These are phyloP conservation scores for Mercurialis annua DNA, from an alignment of 345 rosid species.

Conservation along the genomic window DNA sequence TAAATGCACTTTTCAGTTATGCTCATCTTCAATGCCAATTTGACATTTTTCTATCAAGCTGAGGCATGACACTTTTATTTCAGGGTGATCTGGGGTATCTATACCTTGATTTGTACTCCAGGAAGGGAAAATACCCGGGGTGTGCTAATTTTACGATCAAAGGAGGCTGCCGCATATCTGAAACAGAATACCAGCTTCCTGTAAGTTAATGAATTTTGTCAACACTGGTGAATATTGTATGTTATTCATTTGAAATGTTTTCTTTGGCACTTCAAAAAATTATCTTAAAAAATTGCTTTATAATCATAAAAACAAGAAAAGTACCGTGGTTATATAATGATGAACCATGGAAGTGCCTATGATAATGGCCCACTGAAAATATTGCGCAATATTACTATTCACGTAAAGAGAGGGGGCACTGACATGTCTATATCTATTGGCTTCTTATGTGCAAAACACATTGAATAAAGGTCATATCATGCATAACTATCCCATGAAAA, in stretches of 20 bases:
- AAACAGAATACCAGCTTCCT: slow-evolving; percentile 86
- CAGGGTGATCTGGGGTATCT: slow-evolving; percentile 92
- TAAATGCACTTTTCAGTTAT: slow-evolving; percentile 1
- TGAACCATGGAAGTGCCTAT: neutral
- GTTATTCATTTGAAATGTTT: neutral
- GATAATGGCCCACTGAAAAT: neutral
- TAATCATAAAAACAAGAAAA: too few relatives aligned
- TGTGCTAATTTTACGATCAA: slow-evolving; percentile 92
- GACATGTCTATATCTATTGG: neutral
- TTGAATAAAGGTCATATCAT: neutral
- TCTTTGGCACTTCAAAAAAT: neutral
- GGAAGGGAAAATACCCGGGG: slow-evolving; percentile 90
- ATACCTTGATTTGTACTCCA: slow-evolving; percentile 82
- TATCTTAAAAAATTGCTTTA: neutral
- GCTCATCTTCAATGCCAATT: neutral
- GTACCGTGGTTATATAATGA: neutral
- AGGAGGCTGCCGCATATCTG: slow-evolving; percentile 85
- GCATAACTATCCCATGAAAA: neutral
- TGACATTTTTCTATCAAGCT: neutral
- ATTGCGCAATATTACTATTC: neutral
- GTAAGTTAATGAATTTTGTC: slow-evolving; percentile 40
- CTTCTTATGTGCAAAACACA: neutral
- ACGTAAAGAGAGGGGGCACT: neutral
- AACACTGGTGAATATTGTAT: neutral
- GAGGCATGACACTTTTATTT: slow-evolving; percentile 18